Evolutionary conservation across 192 early-diverging fungal species (phyloP).

Genomic region (Lobulomyces angularis): DNA sequence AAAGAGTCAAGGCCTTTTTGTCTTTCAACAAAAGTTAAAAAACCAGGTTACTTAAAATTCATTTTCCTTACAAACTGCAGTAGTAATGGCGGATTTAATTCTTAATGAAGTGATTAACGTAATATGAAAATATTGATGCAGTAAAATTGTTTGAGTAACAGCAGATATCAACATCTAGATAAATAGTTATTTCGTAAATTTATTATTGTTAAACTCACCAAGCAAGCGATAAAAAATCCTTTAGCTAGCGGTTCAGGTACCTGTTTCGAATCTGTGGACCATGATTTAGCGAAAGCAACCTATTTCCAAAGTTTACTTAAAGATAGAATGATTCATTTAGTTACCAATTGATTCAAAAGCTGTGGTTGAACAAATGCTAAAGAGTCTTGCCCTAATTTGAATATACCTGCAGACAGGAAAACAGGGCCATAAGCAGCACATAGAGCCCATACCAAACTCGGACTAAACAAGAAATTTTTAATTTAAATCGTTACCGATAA

Average conservation of each 20-base stretch:
- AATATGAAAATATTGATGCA: constrained; percentile 83
- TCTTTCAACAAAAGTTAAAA: constrained; percentile 11
- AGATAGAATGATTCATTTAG: constrained; percentile 11
- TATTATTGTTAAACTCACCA: not conserved
- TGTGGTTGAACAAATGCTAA: constrained; percentile 68
- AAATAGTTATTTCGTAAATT: constrained; percentile 1
- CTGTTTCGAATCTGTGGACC: constrained; percentile 11
- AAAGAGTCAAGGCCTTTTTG: constrained; percentile 68
- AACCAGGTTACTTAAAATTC: not conserved
- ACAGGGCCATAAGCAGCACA: constrained; percentile 44
- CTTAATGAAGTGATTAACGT: constrained; percentile 68
- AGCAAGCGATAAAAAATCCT: constrained; percentile 68
- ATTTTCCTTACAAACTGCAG: constrained; percentile 4
- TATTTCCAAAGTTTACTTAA: not conserved
- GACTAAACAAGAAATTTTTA: constrained; percentile 23
- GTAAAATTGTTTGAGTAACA: constrained; percentile 59
- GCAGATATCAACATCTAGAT: constrained; percentile 62
- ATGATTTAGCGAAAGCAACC: constrained; percentile 15
- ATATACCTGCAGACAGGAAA: constrained; percentile 60
- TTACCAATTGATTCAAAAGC: constrained; percentile 51
- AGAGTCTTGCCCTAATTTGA: constrained; percentile 66
- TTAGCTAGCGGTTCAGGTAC: constrained; percentile 47
- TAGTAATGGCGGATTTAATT: constrained; percentile 5
- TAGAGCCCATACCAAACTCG: constrained; percentile 61
- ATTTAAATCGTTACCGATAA: not conserved